Conservation (phyloP, 1,284 basidiomycete genomes). For the Austroboletus rostrupii region DNA sequence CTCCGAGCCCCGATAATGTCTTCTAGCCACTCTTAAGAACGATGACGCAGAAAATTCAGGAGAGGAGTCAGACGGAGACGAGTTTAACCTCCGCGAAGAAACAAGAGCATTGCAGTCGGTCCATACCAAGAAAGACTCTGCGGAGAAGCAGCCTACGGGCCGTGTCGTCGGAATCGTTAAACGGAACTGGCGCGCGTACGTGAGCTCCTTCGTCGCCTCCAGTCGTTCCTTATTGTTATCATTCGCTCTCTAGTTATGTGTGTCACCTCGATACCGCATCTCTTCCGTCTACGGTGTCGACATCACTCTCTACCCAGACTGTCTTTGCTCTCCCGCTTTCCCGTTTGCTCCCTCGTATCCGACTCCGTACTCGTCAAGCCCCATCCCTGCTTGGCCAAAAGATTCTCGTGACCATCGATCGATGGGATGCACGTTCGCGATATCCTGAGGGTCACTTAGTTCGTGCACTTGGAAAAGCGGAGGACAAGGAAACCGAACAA, state of each 20-base stretch:
- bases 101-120: constrained; percentile 42
- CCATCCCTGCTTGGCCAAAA: constrained; percentile 88
- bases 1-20: background rate
- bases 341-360: constrained; percentile 88
- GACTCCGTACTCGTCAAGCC: constrained; percentile 92
- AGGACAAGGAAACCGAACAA: constrained; percentile 95
- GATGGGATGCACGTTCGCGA: constrained; percentile 83
- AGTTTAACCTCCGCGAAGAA: constrained; percentile 39
- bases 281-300: constrained; percentile 73
- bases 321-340: constrained; percentile 96
- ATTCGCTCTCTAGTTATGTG: constrained; percentile 64
- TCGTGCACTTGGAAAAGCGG: constrained; percentile 85
- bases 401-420: constrained; percentile 92
- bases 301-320: constrained; percentile 85
- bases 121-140: constrained; percentile 26
- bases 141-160: constrained; percentile 84
- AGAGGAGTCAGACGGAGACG: constrained; percentile 54
- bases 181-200: constrained; percentile 91
- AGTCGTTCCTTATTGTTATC: constrained; percentile 7
- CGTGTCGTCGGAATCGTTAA: constrained; percentile 90
- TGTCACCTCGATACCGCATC: constrained; percentile 93
- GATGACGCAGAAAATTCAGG: constrained; percentile 83
- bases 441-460: constrained; percentile 99
- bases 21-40: constrained; percentile 74
- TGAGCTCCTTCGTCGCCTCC: constrained; percentile 10